Conservation (phyloP, 805 yeast genomes). For the Priceomyces fermenticarens region DNA sequence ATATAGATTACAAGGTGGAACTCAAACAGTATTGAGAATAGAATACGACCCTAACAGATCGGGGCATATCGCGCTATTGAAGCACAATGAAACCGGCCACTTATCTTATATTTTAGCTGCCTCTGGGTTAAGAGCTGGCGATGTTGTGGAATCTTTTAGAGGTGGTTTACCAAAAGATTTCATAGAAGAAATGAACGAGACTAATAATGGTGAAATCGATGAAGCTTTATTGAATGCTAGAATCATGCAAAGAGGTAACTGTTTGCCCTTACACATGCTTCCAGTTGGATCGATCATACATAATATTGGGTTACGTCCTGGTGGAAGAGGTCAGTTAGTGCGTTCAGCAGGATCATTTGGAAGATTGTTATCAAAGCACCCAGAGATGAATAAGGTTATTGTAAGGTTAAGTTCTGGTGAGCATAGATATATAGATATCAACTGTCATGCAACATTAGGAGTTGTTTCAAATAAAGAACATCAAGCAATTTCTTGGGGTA, state of each 20-base stretch:
- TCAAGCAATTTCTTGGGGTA: constrained; percentile 85
- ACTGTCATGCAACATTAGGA: constrained; percentile 92
- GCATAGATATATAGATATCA: constrained; percentile 80
- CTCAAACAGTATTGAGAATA: constrained; percentile 77
- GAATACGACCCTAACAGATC: constrained; percentile 96
- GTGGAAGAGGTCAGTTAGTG: constrained; percentile 82
- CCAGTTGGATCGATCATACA: constrained; percentile 94
- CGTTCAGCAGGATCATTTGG: constrained; percentile 95
- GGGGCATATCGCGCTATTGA: constrained; percentile 84
- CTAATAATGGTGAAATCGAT: constrained; percentile 76
- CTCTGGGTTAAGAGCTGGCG: constrained; percentile 92
- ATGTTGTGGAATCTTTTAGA: constrained; percentile 83
- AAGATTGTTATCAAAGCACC: constrained; percentile 75
- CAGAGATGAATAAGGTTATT: constrained; percentile 67
- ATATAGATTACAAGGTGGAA: constrained; percentile 62
- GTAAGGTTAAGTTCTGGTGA: constrained; percentile 89
- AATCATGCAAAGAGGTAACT: constrained; percentile 90
- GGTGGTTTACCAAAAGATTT: constrained; percentile 79
- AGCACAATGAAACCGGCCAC: constrained; percentile 58
- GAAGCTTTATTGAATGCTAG: constrained; percentile 86
- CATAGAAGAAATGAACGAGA: constrained; percentile 62
- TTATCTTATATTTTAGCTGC: constrained; percentile 84
- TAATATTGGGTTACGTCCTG: constrained; percentile 71
- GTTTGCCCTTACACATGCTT: constrained; percentile 86
- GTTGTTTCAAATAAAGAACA: constrained; percentile 91